Percentiles rank a stretch among this genome's conserved stretches.
Conservation (phyloP, 2,329 filamentous ascomycete genomes). For the Nakataea oryzae region DNA sequence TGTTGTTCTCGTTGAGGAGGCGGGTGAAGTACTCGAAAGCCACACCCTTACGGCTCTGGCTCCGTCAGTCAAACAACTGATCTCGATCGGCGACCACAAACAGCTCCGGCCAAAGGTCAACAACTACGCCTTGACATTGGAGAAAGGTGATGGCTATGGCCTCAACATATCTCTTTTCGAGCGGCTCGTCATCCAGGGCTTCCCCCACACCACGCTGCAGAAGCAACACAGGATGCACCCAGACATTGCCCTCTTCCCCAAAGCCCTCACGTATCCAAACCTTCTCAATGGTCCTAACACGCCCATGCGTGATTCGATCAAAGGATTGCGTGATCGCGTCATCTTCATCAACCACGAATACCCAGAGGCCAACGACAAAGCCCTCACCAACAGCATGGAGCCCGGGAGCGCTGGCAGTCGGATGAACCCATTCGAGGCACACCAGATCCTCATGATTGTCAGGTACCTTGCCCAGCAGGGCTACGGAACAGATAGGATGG, state of each 20-base stretch:
- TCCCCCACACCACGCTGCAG: conserved; percentile 40
- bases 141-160: conserved; percentile 55
- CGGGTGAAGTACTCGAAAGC: conserved; percentile 61
- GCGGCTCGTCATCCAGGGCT: conserved; percentile 46
- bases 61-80: conserved; percentile 45
- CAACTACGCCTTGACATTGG: conserved; percentile 49
- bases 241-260: conserved; percentile 51
- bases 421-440: conserved; percentile 52
- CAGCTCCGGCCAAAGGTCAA: conserved; percentile 60
- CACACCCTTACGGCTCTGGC: conserved; percentile 54
- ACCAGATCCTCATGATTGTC: conserved; percentile 55
- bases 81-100: conserved; percentile 65
- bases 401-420: conserved; percentile 40
- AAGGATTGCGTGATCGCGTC: conserved; percentile 48
- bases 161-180: conserved; percentile 62
- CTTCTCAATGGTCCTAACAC: conserved; percentile 46
- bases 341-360: conserved; percentile 56
- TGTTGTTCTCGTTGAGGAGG: conserved; percentile 59
- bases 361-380: conserved; percentile 34
- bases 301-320: conserved; percentile 28
- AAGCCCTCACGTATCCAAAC: conserved; percentile 49
- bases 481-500: conserved; percentile 53
- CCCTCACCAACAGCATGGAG: conserved; percentile 39
- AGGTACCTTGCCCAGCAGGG: conserved; percentile 62
- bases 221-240: conserved; percentile 61